Conservation (phyloP, 495 filamentous ascomycete genomes). For the Xylaria intraflava region DNA sequence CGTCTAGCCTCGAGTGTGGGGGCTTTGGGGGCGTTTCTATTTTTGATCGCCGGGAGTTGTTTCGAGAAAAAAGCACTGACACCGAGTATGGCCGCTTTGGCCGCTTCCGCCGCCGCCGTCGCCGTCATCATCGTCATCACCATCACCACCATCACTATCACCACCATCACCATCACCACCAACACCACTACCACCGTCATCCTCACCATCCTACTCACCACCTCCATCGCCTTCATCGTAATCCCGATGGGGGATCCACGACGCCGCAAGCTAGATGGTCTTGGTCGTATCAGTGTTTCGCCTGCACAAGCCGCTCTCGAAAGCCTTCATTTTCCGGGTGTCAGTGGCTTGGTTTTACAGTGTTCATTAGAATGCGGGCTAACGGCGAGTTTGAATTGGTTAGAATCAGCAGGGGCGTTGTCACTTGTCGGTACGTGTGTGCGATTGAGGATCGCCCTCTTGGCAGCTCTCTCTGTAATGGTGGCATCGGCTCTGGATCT, state of each 20-base stretch:
- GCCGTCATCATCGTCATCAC: background rate
- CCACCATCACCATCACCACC: background rate
- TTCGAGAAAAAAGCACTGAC: no score
- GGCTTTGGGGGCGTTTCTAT: background rate
- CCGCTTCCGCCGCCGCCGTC: background rate
- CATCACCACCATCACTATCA: background rate
- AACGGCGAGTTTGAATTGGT: constrained; percentile 13
- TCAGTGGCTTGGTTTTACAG: constrained; percentile 9
- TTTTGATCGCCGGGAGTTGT: background rate
- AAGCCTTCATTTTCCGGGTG: constrained; percentile 4
- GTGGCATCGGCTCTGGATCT: constrained; percentile 10
- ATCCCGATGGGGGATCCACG: background rate
- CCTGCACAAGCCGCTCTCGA: constrained; percentile 12
- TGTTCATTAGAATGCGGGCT: constrained; percentile 10
- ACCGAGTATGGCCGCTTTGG: background rate
- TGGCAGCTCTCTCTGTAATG: constrained; percentile 14
- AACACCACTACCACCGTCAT: background rate
- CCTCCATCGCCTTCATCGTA: background rate
- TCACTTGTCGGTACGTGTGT: constrained; percentile 4
- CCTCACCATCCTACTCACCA: background rate
- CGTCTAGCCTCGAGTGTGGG: background rate
- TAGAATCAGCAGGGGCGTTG: constrained; percentile 6
- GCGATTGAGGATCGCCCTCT: constrained; percentile 13
- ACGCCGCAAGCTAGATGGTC: background rate
- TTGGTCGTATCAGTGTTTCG: constrained; percentile 8